Evolutionary conservation across 805 yeast species (phyloP).

Genomic region (Monosporozyma unispora): DNA sequence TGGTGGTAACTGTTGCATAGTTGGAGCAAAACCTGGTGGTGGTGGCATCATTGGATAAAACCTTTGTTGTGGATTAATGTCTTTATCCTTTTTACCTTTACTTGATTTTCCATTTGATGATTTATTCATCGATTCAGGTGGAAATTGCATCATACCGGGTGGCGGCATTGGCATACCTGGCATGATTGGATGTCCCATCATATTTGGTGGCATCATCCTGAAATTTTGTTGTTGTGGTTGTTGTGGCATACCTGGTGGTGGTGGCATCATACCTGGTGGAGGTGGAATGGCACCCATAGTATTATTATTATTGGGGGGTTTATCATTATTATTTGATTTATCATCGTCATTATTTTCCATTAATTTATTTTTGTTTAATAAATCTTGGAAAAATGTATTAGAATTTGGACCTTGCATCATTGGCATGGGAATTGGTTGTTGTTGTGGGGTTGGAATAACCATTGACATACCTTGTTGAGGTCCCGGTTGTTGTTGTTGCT

Average conservation of each 20-base stretch:
- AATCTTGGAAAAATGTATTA: conserved; percentile 26
- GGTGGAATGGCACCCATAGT: conserved; percentile 4
- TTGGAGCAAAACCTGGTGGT: conserved; percentile 26
- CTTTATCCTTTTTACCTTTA: neutral
- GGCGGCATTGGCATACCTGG: conserved; percentile 6
- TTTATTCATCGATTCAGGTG: conserved; percentile 11
- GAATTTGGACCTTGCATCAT: conserved; percentile 11
- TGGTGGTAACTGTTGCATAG: conserved; percentile 19
- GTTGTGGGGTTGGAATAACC: conserved; percentile 3
- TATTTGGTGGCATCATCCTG: conserved; percentile 11
- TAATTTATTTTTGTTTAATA: conserved; percentile 23
- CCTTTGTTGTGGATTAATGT: conserved; percentile 8
- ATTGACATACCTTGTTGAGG: neutral
- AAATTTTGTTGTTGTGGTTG: conserved; percentile 1
- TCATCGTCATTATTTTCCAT: conserved; percentile 1
- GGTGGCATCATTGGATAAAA: conserved; percentile 23
- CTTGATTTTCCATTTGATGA: neutral
- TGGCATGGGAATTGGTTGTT: conserved; percentile 8
- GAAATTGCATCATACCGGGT: conserved; percentile 18
- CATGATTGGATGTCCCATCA: conserved; percentile 5
- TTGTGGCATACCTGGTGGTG: conserved; percentile 3
- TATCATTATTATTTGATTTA: neutral
- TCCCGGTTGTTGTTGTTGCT: conserved; percentile 4
- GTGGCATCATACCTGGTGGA: conserved; percentile 7
- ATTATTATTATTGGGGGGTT: neutral